Percentiles rank a stretch among this genome's conserved stretches.
Evolutionary conservation across 139 green algal species (phyloP).

Genomic region (Chlorella sp.): DNA sequence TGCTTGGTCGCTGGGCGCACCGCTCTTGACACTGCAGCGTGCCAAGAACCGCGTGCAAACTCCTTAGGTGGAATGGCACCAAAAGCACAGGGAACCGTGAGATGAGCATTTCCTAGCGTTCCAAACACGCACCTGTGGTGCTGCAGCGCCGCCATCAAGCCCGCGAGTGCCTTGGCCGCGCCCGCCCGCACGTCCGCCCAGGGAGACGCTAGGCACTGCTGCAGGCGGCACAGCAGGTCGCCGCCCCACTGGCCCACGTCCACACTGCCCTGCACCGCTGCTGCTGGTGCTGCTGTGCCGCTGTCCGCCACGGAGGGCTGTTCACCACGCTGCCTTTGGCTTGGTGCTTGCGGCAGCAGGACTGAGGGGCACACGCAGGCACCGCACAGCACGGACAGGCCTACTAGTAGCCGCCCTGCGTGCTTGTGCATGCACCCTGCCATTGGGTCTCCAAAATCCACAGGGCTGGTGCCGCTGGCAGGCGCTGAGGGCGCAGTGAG

Average conservation of each 20-base stretch:
- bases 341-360: too few species aligned
- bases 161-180: conserved; percentile 37
- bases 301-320: too few species aligned
- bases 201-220: conserved; percentile 16
- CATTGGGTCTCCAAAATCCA: conserved; percentile 31
- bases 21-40: too few species aligned
- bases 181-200: conserved; percentile 50
- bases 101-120: too few species aligned
- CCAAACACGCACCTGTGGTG: too few species aligned
- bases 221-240: conserved; percentile 17
- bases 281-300: not conserved
- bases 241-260: not conserved
- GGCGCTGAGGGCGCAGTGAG: not conserved
- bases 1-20: too few species aligned
- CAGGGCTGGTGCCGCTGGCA: not conserved
- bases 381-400: not conserved
- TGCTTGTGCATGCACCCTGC: conserved; percentile 24
- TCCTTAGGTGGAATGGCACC: too few species aligned
- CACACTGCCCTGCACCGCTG: not conserved
- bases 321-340: too few species aligned
- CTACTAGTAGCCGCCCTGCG: conserved; percentile 31
- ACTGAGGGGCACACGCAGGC: too few species aligned
- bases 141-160: not conserved
- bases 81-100: too few species aligned
- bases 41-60: too few species aligned